Evolutionary conservation across 495 filamentous ascomycete species (phyloP), one percentile per base, ranked within the genome.

Genomic region (Oidiodendron maius): DNA sequence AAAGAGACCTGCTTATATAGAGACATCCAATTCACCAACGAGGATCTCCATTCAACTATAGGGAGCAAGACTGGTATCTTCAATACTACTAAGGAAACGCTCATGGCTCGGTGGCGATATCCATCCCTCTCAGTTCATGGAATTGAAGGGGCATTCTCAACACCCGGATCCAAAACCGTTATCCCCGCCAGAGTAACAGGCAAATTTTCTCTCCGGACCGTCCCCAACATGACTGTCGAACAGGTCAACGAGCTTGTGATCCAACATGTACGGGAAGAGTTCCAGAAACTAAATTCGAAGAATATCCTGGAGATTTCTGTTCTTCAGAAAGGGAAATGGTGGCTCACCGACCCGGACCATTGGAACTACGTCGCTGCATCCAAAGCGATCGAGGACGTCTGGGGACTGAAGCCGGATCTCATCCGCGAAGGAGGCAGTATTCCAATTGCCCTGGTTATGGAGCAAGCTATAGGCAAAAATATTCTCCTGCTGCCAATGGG

Each of bases 401-500:
- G 89, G 71, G 86, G 86, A 15, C 82, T 93, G 39, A 78, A 91
- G 67, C 93, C 93, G 16, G 93, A 99, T 69, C 81, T 97, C 71
- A 99, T 94, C 28, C 78, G 93, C 37, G 93, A 99, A 70, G 93
- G 93, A 65, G 93, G 93, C 55, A 90, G 88, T 66, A 98, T 98
- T 59, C 93, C 93, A 0, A 86, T 99, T 25, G 97, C 93, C 9
- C 70, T 99, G 63, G 96, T 89, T 6, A 97, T 99, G 62, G 91
- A 99, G 72, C 81, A 97, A 71, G 89, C 91, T 15, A 96, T 91
- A n/a, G 87, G 89, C 52, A 99, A 99, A 80, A 99, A 96, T 63
- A 91, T 97, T 32, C 67, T 99, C 48, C 73, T 99, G 48, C 66
- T 99, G 46, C 93, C 93, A 9, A 96, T 99, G 91, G 93, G 93